phyloP scores from a whole-genome alignment of 331 rosid species.

The Erythrophleum ivorense region DNA sequence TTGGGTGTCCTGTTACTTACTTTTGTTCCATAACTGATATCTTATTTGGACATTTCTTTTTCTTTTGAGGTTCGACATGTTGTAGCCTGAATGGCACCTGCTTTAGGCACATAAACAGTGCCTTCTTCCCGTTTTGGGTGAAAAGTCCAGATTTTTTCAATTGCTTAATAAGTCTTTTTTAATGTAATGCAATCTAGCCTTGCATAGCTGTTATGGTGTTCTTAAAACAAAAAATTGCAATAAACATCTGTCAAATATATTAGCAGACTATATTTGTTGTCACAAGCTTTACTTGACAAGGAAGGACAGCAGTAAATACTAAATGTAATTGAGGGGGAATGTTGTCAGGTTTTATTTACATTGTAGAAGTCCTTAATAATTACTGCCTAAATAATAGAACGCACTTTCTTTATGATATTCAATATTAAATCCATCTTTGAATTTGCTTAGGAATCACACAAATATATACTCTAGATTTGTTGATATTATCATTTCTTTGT shows the following conservation, averaged over 20 bases:
- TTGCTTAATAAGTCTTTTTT: background rate
- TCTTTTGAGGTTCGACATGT: slow-evolving; percentile 18
- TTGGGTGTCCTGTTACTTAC: background rate
- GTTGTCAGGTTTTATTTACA: background rate
- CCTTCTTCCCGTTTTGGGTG: background rate
- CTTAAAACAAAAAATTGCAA: background rate
- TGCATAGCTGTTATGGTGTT: background rate
- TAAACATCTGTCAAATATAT: background rate
- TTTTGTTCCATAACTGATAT: slow-evolving; percentile 1
- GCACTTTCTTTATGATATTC: background rate
- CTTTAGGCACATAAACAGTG: background rate
- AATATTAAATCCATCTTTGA: background rate
- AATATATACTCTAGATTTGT: background rate
- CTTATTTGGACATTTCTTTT: background rate
- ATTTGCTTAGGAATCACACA: background rate
- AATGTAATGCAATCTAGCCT: background rate
- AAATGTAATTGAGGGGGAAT: background rate
- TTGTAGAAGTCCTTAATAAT: background rate
- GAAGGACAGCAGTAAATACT: background rate
- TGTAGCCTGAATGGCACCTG: background rate
- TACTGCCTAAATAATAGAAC: background rate
- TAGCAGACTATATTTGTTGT: background rate
- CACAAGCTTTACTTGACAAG: slow-evolving; percentile 9
- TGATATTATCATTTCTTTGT: background rate
- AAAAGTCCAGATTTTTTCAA: background rate